Evolutionary conservation across 805 yeast genomes (phyloP).

Genomic region (Yamadazyma akitaensis): DNA sequence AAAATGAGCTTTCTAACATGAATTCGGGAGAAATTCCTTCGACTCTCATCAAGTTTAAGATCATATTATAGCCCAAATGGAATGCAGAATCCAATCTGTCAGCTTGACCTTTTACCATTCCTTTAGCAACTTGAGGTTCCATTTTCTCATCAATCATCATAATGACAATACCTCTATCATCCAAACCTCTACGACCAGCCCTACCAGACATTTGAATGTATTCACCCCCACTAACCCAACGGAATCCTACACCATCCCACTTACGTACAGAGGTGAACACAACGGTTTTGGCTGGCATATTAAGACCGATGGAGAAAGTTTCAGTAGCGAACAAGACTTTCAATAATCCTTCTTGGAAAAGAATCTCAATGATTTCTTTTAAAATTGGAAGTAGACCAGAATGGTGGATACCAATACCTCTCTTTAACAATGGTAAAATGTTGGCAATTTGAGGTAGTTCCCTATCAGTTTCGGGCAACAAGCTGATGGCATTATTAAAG

Average conservation of each 20-base stretch:
- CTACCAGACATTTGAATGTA: conserved; percentile 99
- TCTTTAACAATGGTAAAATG: conserved; percentile 78
- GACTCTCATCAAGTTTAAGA: conserved; percentile 89
- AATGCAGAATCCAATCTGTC: conserved; percentile 96
- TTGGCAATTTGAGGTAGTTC: conserved; percentile 93
- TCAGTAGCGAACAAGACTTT: conserved; percentile 97
- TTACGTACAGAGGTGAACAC: conserved; percentile 96
- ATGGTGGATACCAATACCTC: conserved; percentile 99
- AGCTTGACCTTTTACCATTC: conserved; percentile 99
- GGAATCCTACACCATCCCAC: conserved; percentile 96
- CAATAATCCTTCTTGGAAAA: conserved; percentile 93
- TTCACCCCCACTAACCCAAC: conserved; percentile 99
- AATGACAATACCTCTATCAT: conserved; percentile 98
- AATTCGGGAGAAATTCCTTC: conserved; percentile 98
- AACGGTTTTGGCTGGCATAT: conserved; percentile 99
- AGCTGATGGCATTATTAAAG: conserved; percentile 82
- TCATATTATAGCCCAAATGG: conserved; percentile 97
- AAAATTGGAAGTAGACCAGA: conserved; percentile 92
- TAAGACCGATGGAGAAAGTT: conserved; percentile 95
- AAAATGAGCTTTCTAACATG: conserved; percentile 92
- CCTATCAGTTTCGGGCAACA: conserved; percentile 86
- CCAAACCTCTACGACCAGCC: conserved; percentile 87
- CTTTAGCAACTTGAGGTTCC: conserved; percentile 99
- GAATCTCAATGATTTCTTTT: conserved; percentile 91
- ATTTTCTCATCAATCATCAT: conserved; percentile 99